Base-by-base conservation (phyloP, 2,329 filamentous ascomycete species). In the Calonectria ilicicola region DNA sequence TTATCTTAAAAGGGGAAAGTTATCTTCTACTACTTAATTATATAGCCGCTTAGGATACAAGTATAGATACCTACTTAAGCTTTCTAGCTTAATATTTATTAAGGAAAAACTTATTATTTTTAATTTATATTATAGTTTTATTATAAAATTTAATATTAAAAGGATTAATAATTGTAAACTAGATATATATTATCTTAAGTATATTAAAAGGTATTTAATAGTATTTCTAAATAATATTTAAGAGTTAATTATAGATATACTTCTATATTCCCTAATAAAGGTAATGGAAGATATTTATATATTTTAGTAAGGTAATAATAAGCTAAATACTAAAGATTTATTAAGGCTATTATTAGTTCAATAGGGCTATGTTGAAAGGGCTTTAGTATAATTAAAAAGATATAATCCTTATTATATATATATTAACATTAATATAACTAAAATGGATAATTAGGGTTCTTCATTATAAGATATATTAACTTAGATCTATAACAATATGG, bases 391-490 rank as follows among this genome's bases (percentile, higher is more conserved):
- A 47, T 49, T 70, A 49, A 70, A 66, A 42, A 42, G 47, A 12
- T 35, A 44, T 15, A 70, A 70, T 21, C 68, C 42, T n/a, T 53
- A 66, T 51, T 70, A 70, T 66, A 17, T 6, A 23, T 10, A 70
- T 19, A 66, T 70, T 42, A 2, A 12, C 15, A 66, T 70, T 40
- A n/a, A 70, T 42, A 42, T 27, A 51, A 40, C 32, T 9, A 29
- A 70, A 63, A n/a, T 70, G 51, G 62, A 70, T 49, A 65, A 51
- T 15, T 70, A 29, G 51, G 68, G 51, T 49, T 63, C 46, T 32
- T 42, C 23, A 17, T 32, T 32, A 9, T 29, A 70, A 7, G 49
- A 63, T 49, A 42, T 70, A 27, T 51, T 40, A 32, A 70, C 60
- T 27, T 5, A 2, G 26, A 58, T 70, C 23, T 70, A 70, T 47